A percentile compares a stretch with the other conserved stretches of the same genome.
Conservation (phyloP, 2,329 filamentous ascomycete species). For the Monosporascus sp. region DNA sequence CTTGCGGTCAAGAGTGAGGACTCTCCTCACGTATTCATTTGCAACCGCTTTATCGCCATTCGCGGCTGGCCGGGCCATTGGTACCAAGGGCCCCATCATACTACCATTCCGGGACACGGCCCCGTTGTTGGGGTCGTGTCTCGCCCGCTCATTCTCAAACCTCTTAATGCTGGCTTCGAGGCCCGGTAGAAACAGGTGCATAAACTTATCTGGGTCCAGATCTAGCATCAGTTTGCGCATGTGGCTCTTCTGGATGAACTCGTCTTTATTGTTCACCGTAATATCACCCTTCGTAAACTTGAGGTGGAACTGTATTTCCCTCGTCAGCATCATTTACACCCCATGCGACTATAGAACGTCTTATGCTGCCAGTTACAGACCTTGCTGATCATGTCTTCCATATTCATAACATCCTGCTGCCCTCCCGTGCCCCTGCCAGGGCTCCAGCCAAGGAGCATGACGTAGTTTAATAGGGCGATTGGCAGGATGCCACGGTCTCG, state of each 20-base stretch:
- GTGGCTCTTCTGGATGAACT: conserved; percentile 58
- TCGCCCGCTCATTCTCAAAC: background rate
- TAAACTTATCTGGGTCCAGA: conserved; percentile 1
- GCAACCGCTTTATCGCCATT: background rate
- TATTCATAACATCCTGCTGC: conserved; percentile 63
- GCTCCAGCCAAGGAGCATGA: conserved; percentile 80
- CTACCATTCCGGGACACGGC: background rate
- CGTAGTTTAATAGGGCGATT: conserved; percentile 65
- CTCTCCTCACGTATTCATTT: background rate
- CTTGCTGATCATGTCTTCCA: conserved; percentile 64
- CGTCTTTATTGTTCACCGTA: conserved; percentile 75
- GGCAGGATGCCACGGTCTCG: conserved; percentile 41
- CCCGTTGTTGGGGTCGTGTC: background rate
- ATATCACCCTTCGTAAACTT: conserved; percentile 91
- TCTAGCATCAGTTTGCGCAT: conserved; percentile 4
- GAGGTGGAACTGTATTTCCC: conserved; percentile 58
- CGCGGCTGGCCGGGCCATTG: background rate
- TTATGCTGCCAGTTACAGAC: conserved; percentile 37
- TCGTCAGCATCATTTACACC: background rate
- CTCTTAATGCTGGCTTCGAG: conserved; percentile 1
- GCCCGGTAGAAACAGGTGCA: conserved; percentile 1
- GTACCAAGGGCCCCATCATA: background rate
- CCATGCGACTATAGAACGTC: background rate
- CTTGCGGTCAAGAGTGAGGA: background rate
- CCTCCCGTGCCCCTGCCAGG: conserved; percentile 31